Evolutionary conservation across 208 protist species (phyloP).

Genomic region (Phytomonas sp.): DNA sequence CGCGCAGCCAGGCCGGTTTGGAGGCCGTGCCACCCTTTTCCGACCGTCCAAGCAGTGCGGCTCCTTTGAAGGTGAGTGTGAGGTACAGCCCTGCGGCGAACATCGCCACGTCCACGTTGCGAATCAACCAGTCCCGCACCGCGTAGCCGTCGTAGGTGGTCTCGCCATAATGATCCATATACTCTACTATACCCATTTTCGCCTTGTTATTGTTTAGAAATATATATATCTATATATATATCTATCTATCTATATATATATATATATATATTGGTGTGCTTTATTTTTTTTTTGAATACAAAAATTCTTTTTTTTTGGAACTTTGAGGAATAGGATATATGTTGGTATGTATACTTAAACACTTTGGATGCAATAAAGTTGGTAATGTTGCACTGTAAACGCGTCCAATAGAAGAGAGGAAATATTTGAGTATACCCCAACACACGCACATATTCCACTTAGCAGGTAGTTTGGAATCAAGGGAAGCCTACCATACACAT

Average conservation of each 20-base stretch:
- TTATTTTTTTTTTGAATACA: background rate
- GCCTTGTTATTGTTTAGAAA: conserved; percentile 8
- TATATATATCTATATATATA: background rate
- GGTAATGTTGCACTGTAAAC: no score
- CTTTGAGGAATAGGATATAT: no score
- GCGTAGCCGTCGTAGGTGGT: conserved; percentile 57
- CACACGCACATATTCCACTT: no score
- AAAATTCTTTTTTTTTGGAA: conserved; percentile 1
- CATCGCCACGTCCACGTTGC: conserved; percentile 48
- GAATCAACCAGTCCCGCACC: conserved; percentile 34
- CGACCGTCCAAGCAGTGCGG: conserved; percentile 14
- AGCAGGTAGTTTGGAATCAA: no score
- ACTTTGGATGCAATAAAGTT: no score
- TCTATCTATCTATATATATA: background rate
- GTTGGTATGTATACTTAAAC: no score
- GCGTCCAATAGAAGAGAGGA: no score
- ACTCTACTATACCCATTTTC: conserved; percentile 18
- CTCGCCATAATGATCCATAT: conserved; percentile 42
- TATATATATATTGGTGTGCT: background rate
- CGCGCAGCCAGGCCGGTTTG: conserved; percentile 16
- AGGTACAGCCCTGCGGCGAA: conserved; percentile 38
- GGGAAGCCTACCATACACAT: no score
- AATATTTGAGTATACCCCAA: no score
- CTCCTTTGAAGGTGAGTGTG: conserved; percentile 37
- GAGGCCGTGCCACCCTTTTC: conserved; percentile 18